Base-by-base conservation (phyloP, 177 flowering plant genomes). In the Vitis hybrid region DNA sequence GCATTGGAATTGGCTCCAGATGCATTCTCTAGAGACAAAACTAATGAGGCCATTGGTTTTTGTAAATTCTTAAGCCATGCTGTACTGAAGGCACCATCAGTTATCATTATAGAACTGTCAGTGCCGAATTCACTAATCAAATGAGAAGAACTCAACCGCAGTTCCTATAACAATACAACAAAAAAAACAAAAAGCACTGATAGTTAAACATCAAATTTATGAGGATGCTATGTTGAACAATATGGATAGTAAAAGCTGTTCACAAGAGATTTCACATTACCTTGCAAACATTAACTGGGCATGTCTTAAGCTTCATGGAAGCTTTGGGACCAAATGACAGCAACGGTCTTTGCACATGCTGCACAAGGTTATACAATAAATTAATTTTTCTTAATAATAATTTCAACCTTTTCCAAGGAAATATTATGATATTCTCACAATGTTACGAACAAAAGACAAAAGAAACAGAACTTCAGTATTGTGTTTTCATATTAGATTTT, bases 311-410 rank as follows among this genome's bases (percentile, higher is more conserved):
- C 81, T 82, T 85, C 75, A 82, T 80, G 66, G 94, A 84, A 73
- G 91, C 88, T 74, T 93, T 95, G 60, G 99, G 99, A 77, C 99
- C 99, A 86, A 95, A 95, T 52, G 91, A 91, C 4, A 91, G 76
- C 76, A 90, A 62, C 52, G 97, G 91, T 60, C 98, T 87, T 72
- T 87, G 93, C 40, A 95, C 93, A 81, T 93, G 98, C 98, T 93
- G 89, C 81, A 85, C 19, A 76, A 62, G 11, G 66, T n/a, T 7
- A 96, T 14, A 9, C 30, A 14, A 19, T 4, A 62, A 13, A 61
- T 40, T 71, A 21, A 48, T 3, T 56, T 18, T 9, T 3, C 46
- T 62, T 16, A 18, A 56, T 16, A 56, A 32, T 32, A 32, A 63
- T 16, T 63, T 13, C 52, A 60, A 60, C 40, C 46, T 10, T 46